Evolutionary conservation across 108 stramenopile species (phyloP), one percentile per base, ranked within the genome.

Genomic region (Nannochloropsis granulata): DNA sequence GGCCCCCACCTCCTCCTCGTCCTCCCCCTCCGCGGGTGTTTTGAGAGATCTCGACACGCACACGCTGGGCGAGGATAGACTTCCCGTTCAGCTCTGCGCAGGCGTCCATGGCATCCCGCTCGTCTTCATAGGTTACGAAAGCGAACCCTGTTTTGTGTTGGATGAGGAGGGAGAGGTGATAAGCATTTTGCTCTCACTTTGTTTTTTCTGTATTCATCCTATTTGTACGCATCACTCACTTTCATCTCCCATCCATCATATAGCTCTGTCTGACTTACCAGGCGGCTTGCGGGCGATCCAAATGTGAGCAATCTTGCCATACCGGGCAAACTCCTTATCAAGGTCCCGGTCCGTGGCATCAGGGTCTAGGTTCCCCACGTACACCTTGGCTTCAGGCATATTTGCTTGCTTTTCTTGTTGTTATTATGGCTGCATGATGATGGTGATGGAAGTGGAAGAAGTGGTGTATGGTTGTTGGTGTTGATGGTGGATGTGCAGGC

Each of bases 241-340:
- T 34, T 34, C n/a, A n/a, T n/a, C n/a, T n/a, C n/a, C 34, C 34
- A 34, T 34, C 5, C 34, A 5, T 34, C 5, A 5, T 12, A 23
- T 81, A 12, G 21, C 21, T 81, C 43, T 44, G 12, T 19, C 44
- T 81, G 42, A 71, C 44, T 81, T 81, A 81, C 81, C 81, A 21
- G 81, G 81, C 12, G 81, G 81, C 44, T 81, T 81, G 44, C 81
- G 81, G 21, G 81, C 81, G 12, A 81, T 81, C 81, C 81, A 81
- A 43, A 81, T 44, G 81, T 81, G 43, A 3, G 43, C 43, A 21
- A 81, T 43, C 23, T 44, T 81, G 21, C 81, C 81, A 23, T 81
- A 81, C 21, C 81, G 81, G 23, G 16, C 23, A 23, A 81, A 81
- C 44, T 81, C 81, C 12, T 44, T 43, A 12, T 44, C 43, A 8